These are phyloP conservation scores for Neurospora intermedia DNA, from an alignment of 495 filamentous ascomycete species.

Conservation along the genomic window DNA sequence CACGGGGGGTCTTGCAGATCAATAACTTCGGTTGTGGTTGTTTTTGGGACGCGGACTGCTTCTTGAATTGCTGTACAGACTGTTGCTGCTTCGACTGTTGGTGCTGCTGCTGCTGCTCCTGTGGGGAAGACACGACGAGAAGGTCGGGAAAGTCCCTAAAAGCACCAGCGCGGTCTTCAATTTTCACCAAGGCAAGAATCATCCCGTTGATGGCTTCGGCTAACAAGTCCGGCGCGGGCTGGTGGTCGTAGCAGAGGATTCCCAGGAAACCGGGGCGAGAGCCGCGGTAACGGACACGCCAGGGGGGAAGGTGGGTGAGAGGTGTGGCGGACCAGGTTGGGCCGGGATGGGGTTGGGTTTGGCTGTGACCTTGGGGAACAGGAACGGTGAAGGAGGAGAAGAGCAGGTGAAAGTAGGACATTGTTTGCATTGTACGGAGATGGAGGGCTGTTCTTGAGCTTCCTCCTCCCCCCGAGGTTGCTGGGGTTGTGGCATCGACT, in stretches of 20 bases:
- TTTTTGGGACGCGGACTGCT: not conserved
- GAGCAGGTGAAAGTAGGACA: constrained; percentile 64
- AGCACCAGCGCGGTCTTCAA: constrained; percentile 23
- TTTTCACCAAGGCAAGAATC: constrained; percentile 28
- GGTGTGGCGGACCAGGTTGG: constrained; percentile 26
- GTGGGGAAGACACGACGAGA: not conserved
- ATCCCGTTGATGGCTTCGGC: constrained; percentile 36
- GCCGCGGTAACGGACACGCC: constrained; percentile 29
- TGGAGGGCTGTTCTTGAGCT: constrained; percentile 53
- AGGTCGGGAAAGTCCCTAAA: constrained; percentile 14
- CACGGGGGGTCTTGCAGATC: constrained; percentile 8
- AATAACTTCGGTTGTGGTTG: not conserved
- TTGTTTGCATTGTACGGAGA: constrained; percentile 65
- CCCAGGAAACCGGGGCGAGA: constrained; percentile 24
- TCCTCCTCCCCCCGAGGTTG: not conserved
- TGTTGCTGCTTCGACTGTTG: not conserved
- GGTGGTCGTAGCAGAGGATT: constrained; percentile 38
- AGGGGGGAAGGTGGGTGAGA: constrained; percentile 28
- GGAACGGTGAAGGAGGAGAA: not conserved
- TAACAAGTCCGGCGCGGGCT: constrained; percentile 26
- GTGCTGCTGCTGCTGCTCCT: not conserved
- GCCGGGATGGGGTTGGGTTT: not conserved
- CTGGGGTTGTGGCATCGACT: constrained; percentile 46
- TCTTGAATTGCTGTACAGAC: not conserved
- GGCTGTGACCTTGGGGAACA: not conserved